Evolutionary conservation across 495 filamentous ascomycete genomes (phyloP).

Genomic region (Coniosporium apollinis): DNA sequence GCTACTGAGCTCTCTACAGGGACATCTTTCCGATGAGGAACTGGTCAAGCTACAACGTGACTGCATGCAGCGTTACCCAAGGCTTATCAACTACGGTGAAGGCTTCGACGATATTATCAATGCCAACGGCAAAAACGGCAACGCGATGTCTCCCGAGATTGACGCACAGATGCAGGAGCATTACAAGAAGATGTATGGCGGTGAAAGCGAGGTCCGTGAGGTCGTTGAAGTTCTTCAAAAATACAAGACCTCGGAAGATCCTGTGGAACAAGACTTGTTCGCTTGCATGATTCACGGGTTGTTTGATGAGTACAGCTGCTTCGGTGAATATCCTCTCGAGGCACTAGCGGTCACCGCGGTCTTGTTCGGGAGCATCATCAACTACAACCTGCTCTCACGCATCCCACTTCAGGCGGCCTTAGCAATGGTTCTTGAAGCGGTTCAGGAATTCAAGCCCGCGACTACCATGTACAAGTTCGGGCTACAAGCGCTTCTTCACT

Average conservation of each 20-base stretch:
- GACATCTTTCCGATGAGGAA: conserved; percentile 33
- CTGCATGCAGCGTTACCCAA: conserved; percentile 86
- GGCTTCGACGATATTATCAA: conserved; percentile 81
- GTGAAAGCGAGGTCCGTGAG: conserved; percentile 62
- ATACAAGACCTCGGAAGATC: conserved; percentile 72
- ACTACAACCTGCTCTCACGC: conserved; percentile 71
- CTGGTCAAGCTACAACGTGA: conserved; percentile 54
- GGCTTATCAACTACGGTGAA: conserved; percentile 90
- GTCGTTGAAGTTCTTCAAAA: conserved; percentile 65
- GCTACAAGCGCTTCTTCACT: conserved; percentile 83
- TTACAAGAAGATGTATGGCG: conserved; percentile 90
- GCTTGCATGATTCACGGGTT: conserved; percentile 97
- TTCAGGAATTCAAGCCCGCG: conserved; percentile 61
- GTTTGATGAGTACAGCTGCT: conserved; percentile 94
- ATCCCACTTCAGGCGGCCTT: conserved; percentile 82
- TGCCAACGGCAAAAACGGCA: conserved; percentile 59
- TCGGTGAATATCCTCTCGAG: conserved; percentile 81
- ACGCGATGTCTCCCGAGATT: conserved; percentile 58
- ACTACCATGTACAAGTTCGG: conserved; percentile 96
- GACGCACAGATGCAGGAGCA: conserved; percentile 89
- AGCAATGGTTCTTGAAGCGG: conserved; percentile 91
- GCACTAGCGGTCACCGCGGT: conserved; percentile 90
- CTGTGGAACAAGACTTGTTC: conserved; percentile 80
- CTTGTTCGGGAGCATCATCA: conserved; percentile 92
- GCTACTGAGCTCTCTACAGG: conserved; percentile 62